These are phyloP conservation scores for Globisporangium spiculum DNA, from an alignment of 352 stramenopile species.

Conservation along the genomic window DNA sequence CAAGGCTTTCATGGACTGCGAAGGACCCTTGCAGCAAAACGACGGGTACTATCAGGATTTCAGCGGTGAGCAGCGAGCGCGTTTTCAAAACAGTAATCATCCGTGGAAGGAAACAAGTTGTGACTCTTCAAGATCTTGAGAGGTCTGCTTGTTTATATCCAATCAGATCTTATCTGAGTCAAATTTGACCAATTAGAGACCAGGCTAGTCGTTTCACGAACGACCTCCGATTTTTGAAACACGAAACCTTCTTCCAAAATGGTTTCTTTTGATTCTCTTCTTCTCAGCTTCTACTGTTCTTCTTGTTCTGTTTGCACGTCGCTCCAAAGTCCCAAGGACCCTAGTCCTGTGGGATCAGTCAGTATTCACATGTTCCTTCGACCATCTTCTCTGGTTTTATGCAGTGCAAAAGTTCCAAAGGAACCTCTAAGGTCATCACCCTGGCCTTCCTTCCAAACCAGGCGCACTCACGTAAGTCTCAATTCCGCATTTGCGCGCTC, in stretches of 20 bases:
- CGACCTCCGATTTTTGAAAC: neutral
- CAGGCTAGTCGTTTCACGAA: slow-evolving; percentile 3
- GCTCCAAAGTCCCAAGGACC: neutral
- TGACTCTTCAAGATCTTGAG: neutral
- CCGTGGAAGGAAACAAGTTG: neutral
- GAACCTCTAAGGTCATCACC: neutral
- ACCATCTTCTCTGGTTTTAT: neutral
- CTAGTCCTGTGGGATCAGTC: too few relatives aligned
- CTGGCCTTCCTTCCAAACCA: neutral
- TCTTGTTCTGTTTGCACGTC: neutral
- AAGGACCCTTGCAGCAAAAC: too few relatives aligned
- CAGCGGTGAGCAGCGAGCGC: too few relatives aligned
- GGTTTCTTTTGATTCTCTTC: neutral
- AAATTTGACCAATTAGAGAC: neutral
- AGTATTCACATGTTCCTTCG: too few relatives aligned
- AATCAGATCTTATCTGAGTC: neutral
- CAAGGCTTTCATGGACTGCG: too few relatives aligned
- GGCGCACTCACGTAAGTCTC: neutral
- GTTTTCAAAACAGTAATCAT: neutral
- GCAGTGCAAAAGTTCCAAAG: neutral
- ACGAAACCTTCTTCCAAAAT: neutral
- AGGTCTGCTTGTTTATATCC: neutral
- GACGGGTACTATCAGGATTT: neutral
- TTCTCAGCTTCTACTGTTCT: neutral
- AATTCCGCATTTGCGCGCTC: slow-evolving; percentile 6